Percentiles rank a stretch among this genome's conserved stretches.
Evolutionary conservation across 2,329 filamentous ascomycete species (phyloP).

Genomic region (Orbilia blumenaviensis): DNA sequence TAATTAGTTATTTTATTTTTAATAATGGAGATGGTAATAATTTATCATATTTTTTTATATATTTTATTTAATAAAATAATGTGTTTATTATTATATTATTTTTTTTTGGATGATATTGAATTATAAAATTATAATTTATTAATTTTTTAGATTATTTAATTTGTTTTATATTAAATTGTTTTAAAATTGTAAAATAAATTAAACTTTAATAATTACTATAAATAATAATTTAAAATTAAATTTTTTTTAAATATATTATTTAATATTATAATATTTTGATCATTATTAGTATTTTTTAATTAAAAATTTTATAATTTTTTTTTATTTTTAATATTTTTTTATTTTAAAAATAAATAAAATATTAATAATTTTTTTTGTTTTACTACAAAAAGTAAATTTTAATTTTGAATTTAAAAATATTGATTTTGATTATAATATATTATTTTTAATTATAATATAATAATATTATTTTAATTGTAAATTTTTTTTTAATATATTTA

Average conservation of each 20-base stretch:
- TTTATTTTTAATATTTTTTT: neutral
- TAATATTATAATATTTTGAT: neutral
- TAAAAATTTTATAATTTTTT: neutral
- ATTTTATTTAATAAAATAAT: neutral
- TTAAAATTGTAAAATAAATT: neutral
- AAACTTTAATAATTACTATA: neutral
- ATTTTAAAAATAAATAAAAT: neutral
- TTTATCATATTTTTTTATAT: neutral
- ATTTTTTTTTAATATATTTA: neutral
- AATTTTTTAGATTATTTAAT: neutral
- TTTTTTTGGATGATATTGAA: neutral
- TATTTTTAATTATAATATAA: neutral
- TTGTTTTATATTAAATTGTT: neutral
- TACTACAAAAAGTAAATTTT: neutral
- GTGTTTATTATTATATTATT: neutral
- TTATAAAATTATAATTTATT: neutral
- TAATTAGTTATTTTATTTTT: constrained; percentile 8
- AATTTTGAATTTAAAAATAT: neutral
- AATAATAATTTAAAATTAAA: neutral
- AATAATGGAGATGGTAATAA: neutral
- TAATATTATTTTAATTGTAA: neutral
- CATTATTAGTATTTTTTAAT: neutral
- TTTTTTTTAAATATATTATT: neutral
- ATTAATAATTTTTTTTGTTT: neutral
- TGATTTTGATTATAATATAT: neutral